Conservation (phyloP, 257 asterid species). For the Parsonsia alboflavescens region DNA sequence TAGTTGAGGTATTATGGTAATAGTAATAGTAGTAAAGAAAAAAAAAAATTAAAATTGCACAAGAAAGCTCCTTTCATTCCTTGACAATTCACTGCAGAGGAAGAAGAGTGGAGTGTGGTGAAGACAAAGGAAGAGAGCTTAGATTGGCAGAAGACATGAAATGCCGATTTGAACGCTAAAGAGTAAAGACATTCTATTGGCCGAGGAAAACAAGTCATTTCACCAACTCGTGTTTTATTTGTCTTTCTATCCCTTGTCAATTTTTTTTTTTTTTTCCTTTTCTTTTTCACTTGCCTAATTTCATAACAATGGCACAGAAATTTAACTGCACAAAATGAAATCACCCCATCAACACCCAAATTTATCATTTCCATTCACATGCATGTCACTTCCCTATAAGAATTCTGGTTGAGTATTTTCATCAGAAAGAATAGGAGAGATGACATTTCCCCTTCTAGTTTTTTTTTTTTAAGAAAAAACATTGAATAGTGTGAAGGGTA, state of each 20-base stretch:
- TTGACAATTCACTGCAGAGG: slow-evolving; percentile 17
- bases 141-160: slow-evolving; percentile 26
- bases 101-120: neutral
- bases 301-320: slow-evolving; percentile 16
- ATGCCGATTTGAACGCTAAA: slow-evolving; percentile 10
- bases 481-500: neutral
- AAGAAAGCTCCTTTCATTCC: neutral
- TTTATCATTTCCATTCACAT: neutral
- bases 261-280: slow-evolving; percentile 34
- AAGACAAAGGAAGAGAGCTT: slow-evolving; percentile 19
- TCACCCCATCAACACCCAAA: neutral
- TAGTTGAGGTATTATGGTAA: neutral
- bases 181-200: slow-evolving; percentile 41
- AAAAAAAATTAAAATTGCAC: neutral
- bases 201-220: slow-evolving; percentile 25
- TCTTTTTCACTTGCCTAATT: neutral
- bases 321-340: slow-evolving; percentile 5
- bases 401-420: neutral
- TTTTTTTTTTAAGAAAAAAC: too few relatives aligned
- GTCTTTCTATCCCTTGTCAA: slow-evolving; percentile 23
- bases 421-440: neutral
- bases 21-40: neutral
- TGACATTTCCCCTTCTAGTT: neutral
- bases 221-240: slow-evolving; percentile 36
- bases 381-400: neutral